Evolutionary conservation across 805 yeast species (phyloP).

Genomic region (Sporopachydermia lactativora): DNA sequence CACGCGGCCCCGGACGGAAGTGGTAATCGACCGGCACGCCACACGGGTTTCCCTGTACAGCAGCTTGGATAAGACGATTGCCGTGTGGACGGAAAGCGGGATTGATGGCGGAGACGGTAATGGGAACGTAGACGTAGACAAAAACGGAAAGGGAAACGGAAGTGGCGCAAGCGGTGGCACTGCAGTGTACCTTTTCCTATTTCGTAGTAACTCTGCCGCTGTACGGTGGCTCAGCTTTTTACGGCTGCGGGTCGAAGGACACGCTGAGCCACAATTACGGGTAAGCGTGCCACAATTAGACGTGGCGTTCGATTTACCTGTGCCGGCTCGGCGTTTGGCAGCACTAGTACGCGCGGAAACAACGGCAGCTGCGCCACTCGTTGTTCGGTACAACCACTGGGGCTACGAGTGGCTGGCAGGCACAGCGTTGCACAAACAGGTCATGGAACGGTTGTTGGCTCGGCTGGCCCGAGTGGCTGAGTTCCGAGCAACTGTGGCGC

Average conservation of each 20-base stretch:
- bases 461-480: slow-evolving; percentile 20
- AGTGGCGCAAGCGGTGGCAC: slow-evolving; percentile 8
- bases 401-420: slow-evolving; percentile 17
- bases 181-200: slow-evolving; percentile 38
- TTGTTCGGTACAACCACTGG: slow-evolving; percentile 5
- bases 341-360: slow-evolving; percentile 6
- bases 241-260: slow-evolving; percentile 28
- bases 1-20: slow-evolving; percentile 11
- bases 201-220: slow-evolving; percentile 38
- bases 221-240: slow-evolving; percentile 53
- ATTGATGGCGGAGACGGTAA: slow-evolving; percentile 9
- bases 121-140: slow-evolving; percentile 7
- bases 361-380: background rate
- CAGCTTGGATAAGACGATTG: slow-evolving; percentile 55
- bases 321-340: slow-evolving; percentile 24
- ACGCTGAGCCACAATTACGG: slow-evolving; percentile 17
- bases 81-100: slow-evolving; percentile 24
- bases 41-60: slow-evolving; percentile 43
- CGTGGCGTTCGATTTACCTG: slow-evolving; percentile 26
- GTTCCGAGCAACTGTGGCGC: slow-evolving; percentile 12
- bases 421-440: slow-evolving; percentile 21
- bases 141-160: slow-evolving; percentile 8
- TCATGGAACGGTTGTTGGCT: slow-evolving; percentile 24
- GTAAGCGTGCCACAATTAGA: slow-evolving; percentile 33
- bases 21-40: slow-evolving; percentile 11